phyloP scores from a whole-genome alignment of 257 asterid genomes.

The Solanum clarkiae region DNA sequence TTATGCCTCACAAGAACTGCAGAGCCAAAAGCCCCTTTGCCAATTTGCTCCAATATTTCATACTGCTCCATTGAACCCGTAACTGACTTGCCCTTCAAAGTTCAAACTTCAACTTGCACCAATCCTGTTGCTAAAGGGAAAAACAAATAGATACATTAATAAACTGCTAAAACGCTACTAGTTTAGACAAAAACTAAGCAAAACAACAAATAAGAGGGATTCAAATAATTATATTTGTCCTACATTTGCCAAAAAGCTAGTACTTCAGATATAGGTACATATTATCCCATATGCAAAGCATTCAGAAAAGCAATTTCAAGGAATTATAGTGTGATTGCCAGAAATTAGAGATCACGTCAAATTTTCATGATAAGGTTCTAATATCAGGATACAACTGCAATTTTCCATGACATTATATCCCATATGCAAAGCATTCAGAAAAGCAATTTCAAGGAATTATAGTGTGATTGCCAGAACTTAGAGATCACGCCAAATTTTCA shows the following conservation, averaged over 20 bases:
- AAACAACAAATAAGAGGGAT: not conserved
- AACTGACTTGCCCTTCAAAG: not conserved
- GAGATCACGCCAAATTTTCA: not conserved
- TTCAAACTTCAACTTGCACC: not conserved
- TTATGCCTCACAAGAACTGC: conserved; percentile 82
- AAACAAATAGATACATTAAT: not conserved
- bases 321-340: not conserved
- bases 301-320: not conserved
- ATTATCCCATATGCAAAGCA: not conserved
- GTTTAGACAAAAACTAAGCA: not conserved
- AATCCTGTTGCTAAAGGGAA: not conserved
- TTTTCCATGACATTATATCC: not conserved
- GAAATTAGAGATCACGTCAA: not conserved
- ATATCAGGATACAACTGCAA: not conserved
- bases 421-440: not conserved
- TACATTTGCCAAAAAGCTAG: not conserved
- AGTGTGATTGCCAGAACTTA: not conserved
- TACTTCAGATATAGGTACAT: not conserved
- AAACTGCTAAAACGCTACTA: not conserved
- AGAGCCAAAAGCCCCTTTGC: conserved; percentile 93
- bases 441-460: not conserved
- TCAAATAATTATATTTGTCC: not conserved
- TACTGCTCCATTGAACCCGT: conserved; percentile 52
- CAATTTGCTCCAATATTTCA: conserved; percentile 81
- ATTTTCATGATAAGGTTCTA: not conserved